Evolutionary conservation across 2,329 filamentous ascomycete species (phyloP), one percentile per base, ranked within the genome.

Genomic region (Periconia sp.): DNA sequence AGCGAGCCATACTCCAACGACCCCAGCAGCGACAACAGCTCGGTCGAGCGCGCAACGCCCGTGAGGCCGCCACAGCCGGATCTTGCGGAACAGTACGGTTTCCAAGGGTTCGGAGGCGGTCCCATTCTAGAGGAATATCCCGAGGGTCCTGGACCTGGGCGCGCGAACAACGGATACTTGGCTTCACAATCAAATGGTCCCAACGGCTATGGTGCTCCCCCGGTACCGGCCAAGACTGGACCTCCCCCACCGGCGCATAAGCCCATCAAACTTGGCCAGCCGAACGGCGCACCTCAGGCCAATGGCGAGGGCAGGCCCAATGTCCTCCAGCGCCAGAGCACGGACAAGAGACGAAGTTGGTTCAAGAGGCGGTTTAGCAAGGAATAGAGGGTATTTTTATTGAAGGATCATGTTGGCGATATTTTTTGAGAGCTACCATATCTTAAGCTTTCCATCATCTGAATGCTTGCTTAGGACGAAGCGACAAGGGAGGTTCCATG

Each of bases 21-120:
- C 65, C 92, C 89, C 74, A 94, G 88, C 73, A 96, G 91, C 64
- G 88, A 96, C 65, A 95, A 95, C 73, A 95, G 89, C 73, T 95
- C 90, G 2, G 83, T 95, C 56, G 89, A 96, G 65, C 85, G 89
- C 49, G 76, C 85, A 24, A 80, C 81, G 57, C 72, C 51, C 5
- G 63, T 60, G 39, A n/a, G n/a, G n/a, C n/a, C n/a, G n/a, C 55
- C 69, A 31, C 50, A 69, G 26, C 68, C 70, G 33, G 60, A 72
- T 28, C 31, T 66, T 42, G 60, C 62, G 34, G 58, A 71, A 37
- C 61, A 73, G 43, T 89, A 89, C 57, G 86, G 87, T 36, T 85
- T 85, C 51, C 70, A 66, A 18, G 77, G 76, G 2, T 78, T 77
- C 46, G 76, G 76, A 10, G 66, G 63, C 22, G 69, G 68, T 5